Conservation (phyloP, 192 early-diverging fungal species). For the Phycomyces nitens region DNA sequence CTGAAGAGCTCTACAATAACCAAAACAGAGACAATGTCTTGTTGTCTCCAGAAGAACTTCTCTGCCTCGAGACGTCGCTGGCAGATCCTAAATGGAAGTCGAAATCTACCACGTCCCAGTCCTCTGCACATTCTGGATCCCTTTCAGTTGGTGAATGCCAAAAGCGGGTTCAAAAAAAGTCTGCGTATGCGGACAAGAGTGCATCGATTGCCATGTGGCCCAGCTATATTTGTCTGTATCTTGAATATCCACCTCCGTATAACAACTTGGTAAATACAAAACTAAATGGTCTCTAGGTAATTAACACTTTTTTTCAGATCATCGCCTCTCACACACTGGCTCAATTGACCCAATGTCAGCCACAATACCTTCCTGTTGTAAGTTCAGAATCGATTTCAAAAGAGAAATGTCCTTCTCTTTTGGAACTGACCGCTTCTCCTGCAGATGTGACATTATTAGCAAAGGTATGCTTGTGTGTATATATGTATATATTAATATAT, state of each 20-base stretch:
- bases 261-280: slow-evolving; percentile 18
- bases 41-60: too few species aligned
- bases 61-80: too few species aligned
- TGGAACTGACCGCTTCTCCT: slow-evolving; percentile 2
- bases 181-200: background rate
- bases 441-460: slow-evolving; percentile 20
- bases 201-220: slow-evolving; percentile 31
- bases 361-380: slow-evolving; percentile 19
- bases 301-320: slow-evolving; percentile 12
- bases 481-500: background rate
- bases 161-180: background rate
- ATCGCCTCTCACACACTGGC: slow-evolving; percentile 33
- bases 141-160: too few species aligned
- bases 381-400: slow-evolving; percentile 9
- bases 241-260: slow-evolving; percentile 33
- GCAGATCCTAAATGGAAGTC: background rate
- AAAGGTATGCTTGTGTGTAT: slow-evolving; percentile 26
- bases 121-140: background rate
- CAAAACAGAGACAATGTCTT: too few species aligned
- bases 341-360: slow-evolving; percentile 28
- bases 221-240: slow-evolving; percentile 36
- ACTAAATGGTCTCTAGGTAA: too few species aligned
- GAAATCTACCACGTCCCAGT: slow-evolving; percentile 8
- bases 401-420: slow-evolving; percentile 29
- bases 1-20: too few species aligned